Percentiles rank a stretch among this genome's conserved stretches.
phyloP scores from a whole-genome alignment of 1,284 basidiomycete genomes.

The Ganoderma lucidum region DNA sequence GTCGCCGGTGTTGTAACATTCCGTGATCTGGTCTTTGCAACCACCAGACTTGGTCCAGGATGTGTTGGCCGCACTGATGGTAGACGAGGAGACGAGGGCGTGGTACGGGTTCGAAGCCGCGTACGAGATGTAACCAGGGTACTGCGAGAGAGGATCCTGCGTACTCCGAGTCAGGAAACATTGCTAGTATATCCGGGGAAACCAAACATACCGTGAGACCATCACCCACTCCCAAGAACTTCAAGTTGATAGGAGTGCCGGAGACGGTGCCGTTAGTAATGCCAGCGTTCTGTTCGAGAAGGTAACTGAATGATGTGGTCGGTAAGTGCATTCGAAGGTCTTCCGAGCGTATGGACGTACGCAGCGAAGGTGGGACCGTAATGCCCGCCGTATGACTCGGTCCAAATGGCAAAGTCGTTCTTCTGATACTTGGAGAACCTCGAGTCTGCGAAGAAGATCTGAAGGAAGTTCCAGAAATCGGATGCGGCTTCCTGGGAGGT shows the following conservation, averaged over 20 bases:
- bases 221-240: slow-evolving; percentile 69
- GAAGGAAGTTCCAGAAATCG: slow-evolving; percentile 71
- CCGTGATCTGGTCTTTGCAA: slow-evolving; percentile 60
- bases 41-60: slow-evolving; percentile 55
- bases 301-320: slow-evolving; percentile 47
- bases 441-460: slow-evolving; percentile 70
- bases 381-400: slow-evolving; percentile 73
- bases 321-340: neutral
- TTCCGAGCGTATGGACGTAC: slow-evolving; percentile 41
- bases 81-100: slow-evolving; percentile 52
- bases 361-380: slow-evolving; percentile 70
- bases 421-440: slow-evolving; percentile 61
- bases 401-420: slow-evolving; percentile 66
- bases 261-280: slow-evolving; percentile 55
- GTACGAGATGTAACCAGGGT: slow-evolving; percentile 60
- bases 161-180: neutral
- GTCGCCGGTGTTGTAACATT: slow-evolving; percentile 56
- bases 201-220: slow-evolving; percentile 58
- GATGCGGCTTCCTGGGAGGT: slow-evolving; percentile 62
- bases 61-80: slow-evolving; percentile 51
- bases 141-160: slow-evolving; percentile 65
- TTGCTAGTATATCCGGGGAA: neutral
- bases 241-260: slow-evolving; percentile 65
- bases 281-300: slow-evolving; percentile 67
- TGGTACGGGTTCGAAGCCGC: slow-evolving; percentile 47